These are phyloP conservation scores for Vitis hybrid DNA, from an alignment of 177 flowering plant genomes.

Conservation along the genomic window DNA sequence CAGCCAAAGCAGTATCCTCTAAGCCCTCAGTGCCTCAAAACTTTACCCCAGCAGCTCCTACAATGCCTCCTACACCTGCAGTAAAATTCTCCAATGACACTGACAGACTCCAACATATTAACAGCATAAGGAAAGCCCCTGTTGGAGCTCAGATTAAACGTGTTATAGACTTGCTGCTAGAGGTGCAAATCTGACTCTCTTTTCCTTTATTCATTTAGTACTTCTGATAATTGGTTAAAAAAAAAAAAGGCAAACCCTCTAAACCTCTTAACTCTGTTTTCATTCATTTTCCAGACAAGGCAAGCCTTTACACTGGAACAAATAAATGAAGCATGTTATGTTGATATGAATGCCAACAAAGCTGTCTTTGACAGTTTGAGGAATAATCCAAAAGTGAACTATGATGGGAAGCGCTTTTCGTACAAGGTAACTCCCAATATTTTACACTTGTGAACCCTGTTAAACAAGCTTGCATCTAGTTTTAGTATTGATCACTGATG, in stretches of 20 bases:
- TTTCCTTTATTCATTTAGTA: neutral
- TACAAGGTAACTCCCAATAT: slow-evolving; percentile 60
- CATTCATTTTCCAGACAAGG: slow-evolving; percentile 59
- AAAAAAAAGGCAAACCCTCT: too few species aligned
- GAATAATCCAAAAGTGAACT: slow-evolving; percentile 83
- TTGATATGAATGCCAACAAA: slow-evolving; percentile 76
- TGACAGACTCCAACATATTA: slow-evolving; percentile 83
- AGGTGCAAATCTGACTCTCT: slow-evolving; percentile 43
- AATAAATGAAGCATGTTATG: slow-evolving; percentile 73
- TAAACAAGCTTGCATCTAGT: too few species aligned
- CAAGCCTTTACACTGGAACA: slow-evolving; percentile 75
- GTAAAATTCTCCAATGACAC: slow-evolving; percentile 89
- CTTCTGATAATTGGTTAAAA: too few species aligned
- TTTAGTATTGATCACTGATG: too few species aligned
- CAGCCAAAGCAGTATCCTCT: slow-evolving; percentile 43
- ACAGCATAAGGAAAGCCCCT: slow-evolving; percentile 74
- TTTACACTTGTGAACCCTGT: neutral
- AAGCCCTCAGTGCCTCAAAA: slow-evolving; percentile 24
- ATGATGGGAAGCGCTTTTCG: slow-evolving; percentile 79
- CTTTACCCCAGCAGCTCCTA: slow-evolving; percentile 27
- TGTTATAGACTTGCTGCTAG: slow-evolving; percentile 71
- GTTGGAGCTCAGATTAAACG: slow-evolving; percentile 95
- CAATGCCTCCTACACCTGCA: slow-evolving; percentile 47
- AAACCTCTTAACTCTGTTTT: too few species aligned
- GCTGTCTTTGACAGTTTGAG: slow-evolving; percentile 82